Base-by-base conservation (phyloP, 2,329 filamentous ascomycete species). In the Nakataea oryzae region DNA sequence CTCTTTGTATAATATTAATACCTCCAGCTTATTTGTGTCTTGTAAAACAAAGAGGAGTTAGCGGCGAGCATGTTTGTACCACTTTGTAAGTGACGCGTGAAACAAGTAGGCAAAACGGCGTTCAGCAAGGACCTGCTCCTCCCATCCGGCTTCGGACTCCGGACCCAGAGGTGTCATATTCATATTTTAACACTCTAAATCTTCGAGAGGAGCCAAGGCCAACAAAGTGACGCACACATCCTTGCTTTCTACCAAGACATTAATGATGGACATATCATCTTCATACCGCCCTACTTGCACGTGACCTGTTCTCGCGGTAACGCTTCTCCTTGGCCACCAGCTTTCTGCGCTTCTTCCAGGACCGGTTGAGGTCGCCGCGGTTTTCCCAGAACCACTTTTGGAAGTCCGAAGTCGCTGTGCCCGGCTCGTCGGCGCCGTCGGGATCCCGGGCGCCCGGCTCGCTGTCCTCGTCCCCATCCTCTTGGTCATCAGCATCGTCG, bases 321-420 rank as follows among this genome's bases (percentile, higher is more conserved):
- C 86, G 78, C 76, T 85, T 87, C 72, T 87, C 84, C 78, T 89
- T 89, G 34, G 80, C 78, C 4, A 78, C 85, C 64, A 79, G 74
- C 76, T 87, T 87, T 66, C 83, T 79, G 62, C 86, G 77, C 70
- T 79, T 81, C 76, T 86, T 87, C 86, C 86, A 89, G 17, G 84
- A 83, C 61, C 81, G 75, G 69, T 87, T 89, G 61, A 87, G 75
- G 54, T 88, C 82, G 1, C 86, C 81, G 21, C 86, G 76, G 65
- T 87, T 82, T 67, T 87, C 82, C 80, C 85, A 89, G 72, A 89
- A 89, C 79, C 83, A 87, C 62, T 83, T 81, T 69, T 86, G 82
- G 67, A 88, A 88, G 64, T 87, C 83, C 57, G 74, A 80, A 5
- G 72, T 76, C 2, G 70, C 68, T 12, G 71, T 67, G 7, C 63